These are phyloP conservation scores for Rhynchosporium graminicola DNA, from an alignment of 2,329 filamentous ascomycete species.

Conservation along the genomic window DNA sequence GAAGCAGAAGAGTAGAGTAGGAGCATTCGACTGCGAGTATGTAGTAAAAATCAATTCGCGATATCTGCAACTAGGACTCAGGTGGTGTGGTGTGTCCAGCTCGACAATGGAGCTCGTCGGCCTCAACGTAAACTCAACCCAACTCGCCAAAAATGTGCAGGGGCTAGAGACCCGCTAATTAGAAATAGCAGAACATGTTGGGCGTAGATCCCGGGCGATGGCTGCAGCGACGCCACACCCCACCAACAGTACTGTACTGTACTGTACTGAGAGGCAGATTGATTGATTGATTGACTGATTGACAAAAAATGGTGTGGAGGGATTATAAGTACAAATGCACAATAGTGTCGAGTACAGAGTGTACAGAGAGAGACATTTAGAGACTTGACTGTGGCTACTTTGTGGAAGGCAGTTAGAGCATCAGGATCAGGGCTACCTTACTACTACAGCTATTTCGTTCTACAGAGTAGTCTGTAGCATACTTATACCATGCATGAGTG, in stretches of 20 bases:
- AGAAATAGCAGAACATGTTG: slow-evolving; percentile 21
- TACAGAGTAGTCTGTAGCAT: too few species aligned
- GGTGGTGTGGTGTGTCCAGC: neutral
- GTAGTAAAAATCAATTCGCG: slow-evolving; percentile 23
- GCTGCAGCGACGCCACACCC: slow-evolving; percentile 19
- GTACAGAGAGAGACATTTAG: neutral
- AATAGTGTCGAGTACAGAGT: neutral
- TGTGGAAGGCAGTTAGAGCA: too few species aligned
- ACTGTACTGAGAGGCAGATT: neutral
- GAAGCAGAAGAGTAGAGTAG: slow-evolving; percentile 18
- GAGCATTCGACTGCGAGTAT: slow-evolving; percentile 2
- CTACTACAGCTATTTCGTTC: too few species aligned
- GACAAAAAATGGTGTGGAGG: too few species aligned
- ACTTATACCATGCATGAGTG: too few species aligned
- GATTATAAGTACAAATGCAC: too few species aligned
- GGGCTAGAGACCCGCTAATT: slow-evolving; percentile 13
- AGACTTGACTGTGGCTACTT: neutral
- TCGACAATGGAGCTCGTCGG: slow-evolving; percentile 11
- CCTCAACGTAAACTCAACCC: slow-evolving; percentile 26
- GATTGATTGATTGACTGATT: neutral
- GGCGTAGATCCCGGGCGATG: slow-evolving; percentile 19
- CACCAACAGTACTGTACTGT: neutral
- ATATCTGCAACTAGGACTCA: slow-evolving; percentile 17
- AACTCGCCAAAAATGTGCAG: slow-evolving; percentile 23
- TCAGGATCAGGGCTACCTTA: too few species aligned